phyloP scores from a whole-genome alignment of 2,329 filamentous ascomycete species.

The Fusarium staphyleae region DNA sequence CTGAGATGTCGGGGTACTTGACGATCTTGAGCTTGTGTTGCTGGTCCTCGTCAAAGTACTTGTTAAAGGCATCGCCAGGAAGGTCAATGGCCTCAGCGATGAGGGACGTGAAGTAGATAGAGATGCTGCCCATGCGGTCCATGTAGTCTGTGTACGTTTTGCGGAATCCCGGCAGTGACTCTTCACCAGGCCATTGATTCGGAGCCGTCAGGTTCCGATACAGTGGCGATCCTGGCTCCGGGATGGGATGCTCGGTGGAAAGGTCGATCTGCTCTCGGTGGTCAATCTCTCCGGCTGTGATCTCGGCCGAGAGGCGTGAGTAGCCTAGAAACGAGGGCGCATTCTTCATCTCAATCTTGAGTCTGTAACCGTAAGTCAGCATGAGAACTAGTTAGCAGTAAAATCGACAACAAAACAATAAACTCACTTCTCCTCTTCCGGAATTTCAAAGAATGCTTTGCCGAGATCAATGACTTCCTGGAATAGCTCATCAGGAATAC shows the following conservation, averaged over 20 bases:
- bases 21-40: slow-evolving; percentile 93
- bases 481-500: slow-evolving; percentile 71
- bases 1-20: slow-evolving; percentile 78
- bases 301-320: slow-evolving; percentile 69
- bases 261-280: slow-evolving; percentile 89
- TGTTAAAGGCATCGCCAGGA: slow-evolving; percentile 71
- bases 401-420: slow-evolving; percentile 10
- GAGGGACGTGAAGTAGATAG: slow-evolving; percentile 76
- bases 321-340: slow-evolving; percentile 76
- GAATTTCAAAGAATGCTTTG: slow-evolving; percentile 78
- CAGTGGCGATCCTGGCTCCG: slow-evolving; percentile 66
- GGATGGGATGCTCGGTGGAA: slow-evolving; percentile 77
- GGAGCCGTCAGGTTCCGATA: slow-evolving; percentile 81
- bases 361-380: slow-evolving; percentile 47
- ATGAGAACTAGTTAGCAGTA: not conserved
- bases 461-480: slow-evolving; percentile 71
- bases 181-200: slow-evolving; percentile 77
- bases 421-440: slow-evolving; percentile 74
- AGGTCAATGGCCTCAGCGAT: slow-evolving; percentile 86
- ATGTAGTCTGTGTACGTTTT: slow-evolving; percentile 78
- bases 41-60: slow-evolving; percentile 76
- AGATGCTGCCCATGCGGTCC: slow-evolving; percentile 73
- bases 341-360: slow-evolving; percentile 77
- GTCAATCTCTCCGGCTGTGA: slow-evolving; percentile 77
- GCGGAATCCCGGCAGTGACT: slow-evolving; percentile 71